These are phyloP conservation scores for Mollisia scopiformis DNA, from an alignment of 2,329 filamentous ascomycete species.

Conservation along the genomic window DNA sequence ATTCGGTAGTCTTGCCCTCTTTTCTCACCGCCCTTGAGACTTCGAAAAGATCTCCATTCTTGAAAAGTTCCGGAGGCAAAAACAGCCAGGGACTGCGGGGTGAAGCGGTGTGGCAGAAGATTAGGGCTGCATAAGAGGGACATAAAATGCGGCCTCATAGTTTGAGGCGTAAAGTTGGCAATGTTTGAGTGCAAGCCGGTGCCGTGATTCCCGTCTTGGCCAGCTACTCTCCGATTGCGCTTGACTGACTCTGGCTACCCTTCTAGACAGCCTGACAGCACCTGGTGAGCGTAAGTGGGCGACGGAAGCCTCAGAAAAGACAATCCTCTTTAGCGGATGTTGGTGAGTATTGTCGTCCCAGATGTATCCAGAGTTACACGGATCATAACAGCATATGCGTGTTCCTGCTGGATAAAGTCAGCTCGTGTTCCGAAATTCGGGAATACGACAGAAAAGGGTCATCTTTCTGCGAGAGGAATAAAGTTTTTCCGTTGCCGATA, in stretches of 20 bases:
- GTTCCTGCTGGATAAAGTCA: too few relatives aligned
- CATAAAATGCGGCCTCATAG: background rate
- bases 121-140: background rate
- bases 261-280: background rate
- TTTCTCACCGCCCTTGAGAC: background rate
- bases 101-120: background rate
- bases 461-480: too few relatives aligned
- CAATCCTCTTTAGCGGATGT: too few relatives aligned
- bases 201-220: background rate
- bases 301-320: too few relatives aligned
- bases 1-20: background rate
- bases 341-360: too few relatives aligned
- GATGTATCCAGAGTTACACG: too few relatives aligned
- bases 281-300: background rate
- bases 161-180: background rate
- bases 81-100: background rate
- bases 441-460: too few relatives aligned
- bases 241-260: background rate
- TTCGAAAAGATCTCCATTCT: background rate
- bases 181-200: background rate
- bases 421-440: too few relatives aligned
- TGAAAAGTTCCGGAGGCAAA: background rate
- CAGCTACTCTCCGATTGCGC: background rate
- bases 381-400: too few relatives aligned
- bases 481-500: too few relatives aligned